phyloP scores from a whole-genome alignment of 805 yeast species.

The Wickerhamiella azyma region DNA sequence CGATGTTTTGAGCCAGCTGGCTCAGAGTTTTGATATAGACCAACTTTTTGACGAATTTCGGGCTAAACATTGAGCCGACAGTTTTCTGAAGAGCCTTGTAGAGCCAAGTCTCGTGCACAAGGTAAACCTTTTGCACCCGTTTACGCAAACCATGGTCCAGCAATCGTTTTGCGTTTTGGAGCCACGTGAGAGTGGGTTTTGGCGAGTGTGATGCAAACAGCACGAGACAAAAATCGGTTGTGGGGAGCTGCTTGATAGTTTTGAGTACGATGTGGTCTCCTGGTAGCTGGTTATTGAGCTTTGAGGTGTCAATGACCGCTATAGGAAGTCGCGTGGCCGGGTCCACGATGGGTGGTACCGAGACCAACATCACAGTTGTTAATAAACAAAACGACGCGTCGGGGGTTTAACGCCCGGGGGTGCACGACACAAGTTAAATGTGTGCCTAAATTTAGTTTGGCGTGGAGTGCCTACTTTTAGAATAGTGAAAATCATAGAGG shows the following conservation, averaged over 20 bases:
- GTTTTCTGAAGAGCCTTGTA: constrained; percentile 64
- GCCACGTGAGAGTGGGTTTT: constrained; percentile 49
- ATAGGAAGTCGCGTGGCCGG: constrained; percentile 57
- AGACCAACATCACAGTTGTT: constrained; percentile 18
- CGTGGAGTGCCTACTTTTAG: too few species aligned
- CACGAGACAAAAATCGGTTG: constrained; percentile 47
- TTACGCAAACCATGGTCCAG: constrained; percentile 44
- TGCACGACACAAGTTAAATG: too few species aligned
- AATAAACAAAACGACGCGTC: background rate
- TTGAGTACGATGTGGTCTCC: constrained; percentile 42
- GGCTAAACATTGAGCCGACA: constrained; percentile 44
- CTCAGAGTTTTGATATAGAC: constrained; percentile 37
- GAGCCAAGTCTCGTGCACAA: constrained; percentile 89
- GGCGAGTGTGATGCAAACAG: constrained; percentile 76
- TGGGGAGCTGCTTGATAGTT: constrained; percentile 45
- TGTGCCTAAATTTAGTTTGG: too few species aligned
- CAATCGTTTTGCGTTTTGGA: constrained; percentile 42
- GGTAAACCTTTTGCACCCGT: constrained; percentile 46
- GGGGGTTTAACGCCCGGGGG: background rate
- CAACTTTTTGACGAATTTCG: constrained; percentile 32
- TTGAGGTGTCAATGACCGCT: constrained; percentile 72
- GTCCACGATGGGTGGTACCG: constrained; percentile 29
- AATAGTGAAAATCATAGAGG: too few species aligned
- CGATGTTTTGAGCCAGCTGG: constrained; percentile 48
- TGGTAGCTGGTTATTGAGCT: constrained; percentile 37